Conservation (phyloP, 1,139 yeast genomes). For the Candida neerlandica region DNA sequence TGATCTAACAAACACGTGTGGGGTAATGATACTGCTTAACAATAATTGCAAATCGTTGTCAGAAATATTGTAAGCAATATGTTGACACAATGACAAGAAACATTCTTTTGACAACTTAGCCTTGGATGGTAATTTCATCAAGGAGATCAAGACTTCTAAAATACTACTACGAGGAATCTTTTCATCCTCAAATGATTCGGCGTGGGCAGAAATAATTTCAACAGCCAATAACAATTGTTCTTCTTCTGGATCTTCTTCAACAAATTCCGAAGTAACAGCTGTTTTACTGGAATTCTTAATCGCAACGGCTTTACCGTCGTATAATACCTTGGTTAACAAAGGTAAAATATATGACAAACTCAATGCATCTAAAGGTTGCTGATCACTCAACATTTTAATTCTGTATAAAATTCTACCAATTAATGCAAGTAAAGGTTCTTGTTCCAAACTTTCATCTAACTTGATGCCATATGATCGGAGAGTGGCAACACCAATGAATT, state of each 20-base stretch:
- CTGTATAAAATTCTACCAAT: constrained; percentile 72
- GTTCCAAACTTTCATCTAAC: constrained; percentile 44
- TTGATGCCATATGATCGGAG: constrained; percentile 53
- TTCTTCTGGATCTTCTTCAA: constrained; percentile 82
- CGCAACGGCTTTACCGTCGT: constrained; percentile 59
- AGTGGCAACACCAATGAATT: constrained; percentile 67
- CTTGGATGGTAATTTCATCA: constrained; percentile 74
- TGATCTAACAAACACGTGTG: constrained; percentile 72
- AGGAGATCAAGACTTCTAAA: constrained; percentile 60
- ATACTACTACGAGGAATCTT: constrained; percentile 70
- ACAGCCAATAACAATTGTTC: constrained; percentile 80
- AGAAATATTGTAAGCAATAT: constrained; percentile 63
- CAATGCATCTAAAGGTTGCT: constrained; percentile 66
- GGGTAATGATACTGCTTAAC: constrained; percentile 58
- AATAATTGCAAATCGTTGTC: constrained; percentile 60
- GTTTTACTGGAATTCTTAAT: constrained; percentile 51
- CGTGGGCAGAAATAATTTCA: constrained; percentile 75
- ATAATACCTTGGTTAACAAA: constrained; percentile 62
- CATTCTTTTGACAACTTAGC: constrained; percentile 85
- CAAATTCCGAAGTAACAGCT: constrained; percentile 60
- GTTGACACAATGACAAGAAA: constrained; percentile 72
- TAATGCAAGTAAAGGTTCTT: constrained; percentile 56
- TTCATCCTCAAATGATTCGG: constrained; percentile 69
- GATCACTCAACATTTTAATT: constrained; percentile 74
- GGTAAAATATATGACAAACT: constrained; percentile 79